phyloP scores from a whole-genome alignment of 768 basidiomycete genomes.

The Mycena alexandri region DNA sequence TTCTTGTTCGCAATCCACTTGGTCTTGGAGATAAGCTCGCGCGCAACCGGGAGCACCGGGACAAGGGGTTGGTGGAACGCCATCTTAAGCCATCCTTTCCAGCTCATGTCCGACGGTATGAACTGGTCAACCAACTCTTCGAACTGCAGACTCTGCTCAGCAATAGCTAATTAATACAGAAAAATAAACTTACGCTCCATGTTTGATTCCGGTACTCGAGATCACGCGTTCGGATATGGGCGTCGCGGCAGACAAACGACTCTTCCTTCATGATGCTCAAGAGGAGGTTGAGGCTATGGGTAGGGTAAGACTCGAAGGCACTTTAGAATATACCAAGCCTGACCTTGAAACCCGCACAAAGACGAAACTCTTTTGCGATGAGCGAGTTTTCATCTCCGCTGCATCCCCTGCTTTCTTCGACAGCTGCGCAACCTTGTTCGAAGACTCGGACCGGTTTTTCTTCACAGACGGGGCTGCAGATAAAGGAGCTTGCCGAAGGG shows the following conservation, averaged over 20 bases:
- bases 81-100: conserved; percentile 88
- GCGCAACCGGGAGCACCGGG: conserved; percentile 83
- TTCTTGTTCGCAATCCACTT: conserved; percentile 66
- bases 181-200: conserved; percentile 72
- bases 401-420: conserved; percentile 66
- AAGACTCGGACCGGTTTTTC: conserved; percentile 25
- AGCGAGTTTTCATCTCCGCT: conserved; percentile 85
- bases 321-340: conserved; percentile 35
- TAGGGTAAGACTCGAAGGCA: conserved; percentile 30
- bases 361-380: conserved; percentile 87
- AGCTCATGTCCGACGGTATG: conserved; percentile 81
- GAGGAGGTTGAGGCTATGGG: conserved; percentile 72
- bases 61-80: conserved; percentile 85
- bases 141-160: conserved; percentile 60
- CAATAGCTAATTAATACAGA: conserved; percentile 5
- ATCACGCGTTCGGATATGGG: conserved; percentile 82
- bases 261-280: conserved; percentile 86
- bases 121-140: conserved; percentile 86
- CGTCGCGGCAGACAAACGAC: conserved; percentile 87
- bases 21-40: conserved; percentile 83
- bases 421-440: conserved; percentile 27
- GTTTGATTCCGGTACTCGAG: conserved; percentile 88
- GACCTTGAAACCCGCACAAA: conserved; percentile 81
- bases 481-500: conserved; percentile 41
- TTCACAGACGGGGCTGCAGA: conserved; percentile 30